Evolutionary conservation across 768 basidiomycete species (phyloP).

Genomic region (Solioccasus polychromus): DNA sequence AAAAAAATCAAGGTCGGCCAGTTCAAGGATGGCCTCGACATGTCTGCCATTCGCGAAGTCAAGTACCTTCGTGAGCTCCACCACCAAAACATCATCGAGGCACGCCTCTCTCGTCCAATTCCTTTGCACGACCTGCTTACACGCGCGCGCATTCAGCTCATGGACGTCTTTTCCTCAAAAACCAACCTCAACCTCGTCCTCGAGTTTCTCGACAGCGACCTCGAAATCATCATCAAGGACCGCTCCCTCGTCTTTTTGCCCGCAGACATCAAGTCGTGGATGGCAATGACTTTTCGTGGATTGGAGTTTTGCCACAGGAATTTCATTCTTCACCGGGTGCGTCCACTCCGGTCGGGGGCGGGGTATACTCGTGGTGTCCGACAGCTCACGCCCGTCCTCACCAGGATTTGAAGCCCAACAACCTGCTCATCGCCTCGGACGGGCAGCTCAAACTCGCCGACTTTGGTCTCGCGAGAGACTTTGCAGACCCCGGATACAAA

Average conservation of each 20-base stretch:
- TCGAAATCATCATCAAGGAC: constrained; percentile 97
- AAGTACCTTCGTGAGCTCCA: constrained; percentile 93
- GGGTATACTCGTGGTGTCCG: too few relatives aligned
- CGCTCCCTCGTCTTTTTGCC: constrained; percentile 87
- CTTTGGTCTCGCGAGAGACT: constrained; percentile 97
- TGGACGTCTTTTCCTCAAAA: constrained; percentile 96
- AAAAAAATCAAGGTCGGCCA: constrained; percentile 98
- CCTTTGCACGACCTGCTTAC: background rate
- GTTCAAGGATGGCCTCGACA: constrained; percentile 97
- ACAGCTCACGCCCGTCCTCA: too few relatives aligned
- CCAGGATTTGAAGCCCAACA: constrained; percentile 99
- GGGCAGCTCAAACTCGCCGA: constrained; percentile 97
- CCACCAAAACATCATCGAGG: constrained; percentile 95
- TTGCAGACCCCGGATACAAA: constrained; percentile 89
- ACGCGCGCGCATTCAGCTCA: constrained; percentile 53
- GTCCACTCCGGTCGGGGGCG: too few relatives aligned
- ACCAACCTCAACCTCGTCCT: constrained; percentile 96
- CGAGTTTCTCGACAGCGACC: constrained; percentile 93
- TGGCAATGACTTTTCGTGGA: constrained; percentile 96
- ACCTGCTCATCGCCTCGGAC: constrained; percentile 86
- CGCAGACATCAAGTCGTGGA: constrained; percentile 98
- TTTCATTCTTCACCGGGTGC: constrained; percentile 88
- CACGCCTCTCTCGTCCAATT: constrained; percentile 27
- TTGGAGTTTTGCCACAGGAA: constrained; percentile 98
- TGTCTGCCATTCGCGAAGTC: constrained; percentile 98